These are phyloP conservation scores for Diaporthe capsici DNA, from an alignment of 2,329 filamentous ascomycete species.

Conservation along the genomic window DNA sequence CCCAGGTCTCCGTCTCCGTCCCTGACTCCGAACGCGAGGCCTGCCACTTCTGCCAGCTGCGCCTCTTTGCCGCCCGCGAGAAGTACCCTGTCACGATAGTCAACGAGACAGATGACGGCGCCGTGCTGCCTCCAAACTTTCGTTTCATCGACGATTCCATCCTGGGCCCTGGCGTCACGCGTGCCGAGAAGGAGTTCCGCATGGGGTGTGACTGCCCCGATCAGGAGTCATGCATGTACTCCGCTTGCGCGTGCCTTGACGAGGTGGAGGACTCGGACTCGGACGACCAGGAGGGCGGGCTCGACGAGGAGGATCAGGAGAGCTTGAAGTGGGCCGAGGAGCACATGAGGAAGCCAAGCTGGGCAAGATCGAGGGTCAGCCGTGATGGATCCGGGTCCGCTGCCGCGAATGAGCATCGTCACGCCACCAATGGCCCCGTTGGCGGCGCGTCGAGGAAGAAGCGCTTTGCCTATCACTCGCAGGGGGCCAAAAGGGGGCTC, in stretches of 20 bases:
- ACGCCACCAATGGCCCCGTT: not conserved
- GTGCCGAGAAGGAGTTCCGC: conserved; percentile 73
- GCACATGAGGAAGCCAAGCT: conserved; percentile 39
- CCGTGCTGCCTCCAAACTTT: conserved; percentile 73
- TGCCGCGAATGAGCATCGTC: not conserved
- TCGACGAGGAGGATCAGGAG: conserved; percentile 52
- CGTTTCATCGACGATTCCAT: conserved; percentile 76
- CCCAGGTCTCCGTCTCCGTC: conserved; percentile 10
- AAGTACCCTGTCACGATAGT: conserved; percentile 71
- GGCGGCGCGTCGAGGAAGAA: conserved; percentile 47
- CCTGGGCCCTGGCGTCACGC: conserved; percentile 71
- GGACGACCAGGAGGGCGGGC: conserved; percentile 64
- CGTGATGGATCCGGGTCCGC: conserved; percentile 27
- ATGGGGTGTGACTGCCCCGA: conserved; percentile 77
- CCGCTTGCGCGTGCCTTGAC: conserved; percentile 75
- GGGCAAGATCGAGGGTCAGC: conserved; percentile 32
- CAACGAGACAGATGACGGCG: conserved; percentile 71
- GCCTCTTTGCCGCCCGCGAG: conserved; percentile 64
- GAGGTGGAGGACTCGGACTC: conserved; percentile 69
- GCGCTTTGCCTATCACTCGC: conserved; percentile 75
- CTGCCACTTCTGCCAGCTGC: conserved; percentile 76
- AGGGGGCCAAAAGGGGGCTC: conserved; percentile 65
- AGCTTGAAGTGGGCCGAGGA: conserved; percentile 34
- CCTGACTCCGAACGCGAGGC: conserved; percentile 35
- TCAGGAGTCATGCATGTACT: conserved; percentile 76